A percentile compares a stretch with the other conserved stretches of the same genome.
Evolutionary conservation across 2,329 filamentous ascomycete species (phyloP).

Genomic region (Aspergillus hortae): DNA sequence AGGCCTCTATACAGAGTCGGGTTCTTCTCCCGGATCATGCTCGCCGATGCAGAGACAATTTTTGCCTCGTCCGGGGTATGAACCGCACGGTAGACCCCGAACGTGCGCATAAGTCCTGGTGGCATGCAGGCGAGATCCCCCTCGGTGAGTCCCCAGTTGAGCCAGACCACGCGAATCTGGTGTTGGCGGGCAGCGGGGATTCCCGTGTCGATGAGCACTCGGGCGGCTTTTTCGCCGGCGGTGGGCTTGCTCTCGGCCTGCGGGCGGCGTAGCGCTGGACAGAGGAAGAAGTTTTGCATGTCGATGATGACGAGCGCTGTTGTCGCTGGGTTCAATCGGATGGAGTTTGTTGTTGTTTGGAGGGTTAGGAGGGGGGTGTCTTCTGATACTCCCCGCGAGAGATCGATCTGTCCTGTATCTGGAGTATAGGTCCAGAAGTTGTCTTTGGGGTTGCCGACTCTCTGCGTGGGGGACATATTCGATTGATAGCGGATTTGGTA

Average conservation of each 20-base stretch:
- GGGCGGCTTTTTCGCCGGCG: slow-evolving; percentile 40
- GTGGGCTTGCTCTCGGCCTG: slow-evolving; percentile 45
- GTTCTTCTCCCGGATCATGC: slow-evolving; percentile 28
- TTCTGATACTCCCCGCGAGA: neutral
- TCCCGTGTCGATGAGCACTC: slow-evolving; percentile 41
- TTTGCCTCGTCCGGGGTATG: neutral
- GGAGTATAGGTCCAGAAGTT: neutral
- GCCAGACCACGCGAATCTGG: slow-evolving; percentile 52
- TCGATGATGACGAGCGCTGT: slow-evolving; percentile 52
- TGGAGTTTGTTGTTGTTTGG: slow-evolving; percentile 20
- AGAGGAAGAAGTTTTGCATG: slow-evolving; percentile 47
- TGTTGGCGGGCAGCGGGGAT: slow-evolving; percentile 48
- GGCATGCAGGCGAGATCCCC: slow-evolving; percentile 50
- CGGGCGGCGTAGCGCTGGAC: neutral
- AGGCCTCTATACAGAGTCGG: slow-evolving; percentile 15
- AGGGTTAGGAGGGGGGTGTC: neutral
- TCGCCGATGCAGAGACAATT: neutral
- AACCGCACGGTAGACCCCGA: slow-evolving; percentile 25
- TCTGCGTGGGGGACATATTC: neutral
- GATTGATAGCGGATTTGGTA: neutral
- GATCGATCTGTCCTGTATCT: neutral
- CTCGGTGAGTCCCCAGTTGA: slow-evolving; percentile 58
- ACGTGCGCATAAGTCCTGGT: slow-evolving; percentile 47
- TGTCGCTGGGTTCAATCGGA: slow-evolving; percentile 26
- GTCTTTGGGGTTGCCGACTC: neutral